Evolutionary conservation across 345 rosid genomes (phyloP).

Genomic region (Acer yangbiense): DNA sequence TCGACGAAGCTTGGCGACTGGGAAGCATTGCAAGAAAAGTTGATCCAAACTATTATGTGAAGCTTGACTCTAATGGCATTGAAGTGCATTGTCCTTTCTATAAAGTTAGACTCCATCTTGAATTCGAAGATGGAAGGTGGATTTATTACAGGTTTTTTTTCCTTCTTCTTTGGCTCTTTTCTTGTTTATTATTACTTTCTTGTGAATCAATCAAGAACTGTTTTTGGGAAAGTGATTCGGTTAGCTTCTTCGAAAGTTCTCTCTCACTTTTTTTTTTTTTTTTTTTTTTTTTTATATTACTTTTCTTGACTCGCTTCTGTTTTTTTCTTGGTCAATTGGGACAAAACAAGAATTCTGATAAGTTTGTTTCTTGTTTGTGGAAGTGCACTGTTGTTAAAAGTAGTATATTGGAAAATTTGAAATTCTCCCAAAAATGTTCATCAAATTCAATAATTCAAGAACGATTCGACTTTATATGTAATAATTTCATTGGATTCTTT

Average conservation of each 20-base stretch:
- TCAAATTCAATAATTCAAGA: not conserved
- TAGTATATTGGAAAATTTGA: too few species aligned
- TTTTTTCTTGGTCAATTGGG: not conserved
- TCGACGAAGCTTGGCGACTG: conserved; percentile 27
- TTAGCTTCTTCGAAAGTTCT: not conserved
- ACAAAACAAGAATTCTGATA: not conserved
- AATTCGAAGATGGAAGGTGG: conserved; percentile 30
- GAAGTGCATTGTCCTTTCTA: conserved; percentile 22
- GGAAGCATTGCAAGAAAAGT: conserved; percentile 26
- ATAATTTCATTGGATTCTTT: too few species aligned
- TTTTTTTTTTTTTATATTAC: too few species aligned
- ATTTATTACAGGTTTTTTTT: not conserved
- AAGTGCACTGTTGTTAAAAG: not conserved
- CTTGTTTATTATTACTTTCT: not conserved
- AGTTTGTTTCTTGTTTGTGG: not conserved
- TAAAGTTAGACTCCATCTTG: conserved; percentile 31
- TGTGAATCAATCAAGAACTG: not conserved
- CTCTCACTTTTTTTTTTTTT: too few species aligned
- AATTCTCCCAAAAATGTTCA: not conserved
- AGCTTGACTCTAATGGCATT: conserved; percentile 23
- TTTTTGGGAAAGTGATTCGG: not conserved
- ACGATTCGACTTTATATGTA: not conserved
- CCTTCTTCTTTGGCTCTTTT: not conserved
- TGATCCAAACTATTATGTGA: conserved; percentile 28
- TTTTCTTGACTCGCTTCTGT: conserved; percentile 1